Conservation (phyloP, 139 green algal species). For the Penium margaritaceum region DNA sequence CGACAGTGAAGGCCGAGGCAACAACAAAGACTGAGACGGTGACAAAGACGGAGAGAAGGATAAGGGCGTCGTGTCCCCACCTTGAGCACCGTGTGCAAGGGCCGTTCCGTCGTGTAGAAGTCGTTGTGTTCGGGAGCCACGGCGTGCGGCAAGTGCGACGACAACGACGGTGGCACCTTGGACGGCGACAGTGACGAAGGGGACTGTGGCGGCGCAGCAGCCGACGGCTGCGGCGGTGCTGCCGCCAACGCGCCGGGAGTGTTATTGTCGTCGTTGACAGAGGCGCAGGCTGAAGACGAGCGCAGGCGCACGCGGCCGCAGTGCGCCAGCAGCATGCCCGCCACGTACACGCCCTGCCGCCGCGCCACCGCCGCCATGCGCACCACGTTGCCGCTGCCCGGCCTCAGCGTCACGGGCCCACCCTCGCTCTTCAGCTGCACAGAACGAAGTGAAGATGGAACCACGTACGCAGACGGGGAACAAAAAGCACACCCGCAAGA, state of each 20-base stretch:
- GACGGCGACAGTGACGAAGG: background rate
- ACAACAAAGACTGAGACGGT: background rate
- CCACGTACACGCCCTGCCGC: constrained; percentile 32
- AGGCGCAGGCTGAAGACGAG: constrained; percentile 1
- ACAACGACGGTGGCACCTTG: background rate
- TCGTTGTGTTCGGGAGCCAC: constrained; percentile 25
- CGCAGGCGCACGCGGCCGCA: constrained; percentile 26
- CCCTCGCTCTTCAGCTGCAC: constrained; percentile 7
- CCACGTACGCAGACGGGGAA: too few relatives aligned
- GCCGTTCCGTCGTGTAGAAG: constrained; percentile 22
- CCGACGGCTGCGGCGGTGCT: too few relatives aligned
- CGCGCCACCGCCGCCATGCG: constrained; percentile 19
- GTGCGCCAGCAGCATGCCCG: constrained; percentile 16
- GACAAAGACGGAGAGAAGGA: background rate
- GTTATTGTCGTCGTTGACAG: constrained; percentile 3
- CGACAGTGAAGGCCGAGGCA: background rate
- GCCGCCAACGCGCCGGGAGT: too few relatives aligned
- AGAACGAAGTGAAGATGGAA: background rate
- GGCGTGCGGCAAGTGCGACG: background rate
- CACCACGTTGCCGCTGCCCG: constrained; percentile 29
- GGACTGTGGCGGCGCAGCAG: too few relatives aligned
- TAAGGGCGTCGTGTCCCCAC: background rate
- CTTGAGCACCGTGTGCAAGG: constrained; percentile 11
- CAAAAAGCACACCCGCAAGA: too few relatives aligned
- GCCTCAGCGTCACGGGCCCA: constrained; percentile 12